These are phyloP conservation scores for thale cress (Arabidopsis thaliana) DNA, from an alignment of 345 rosid genomes.

Conservation along the genomic window DNA sequence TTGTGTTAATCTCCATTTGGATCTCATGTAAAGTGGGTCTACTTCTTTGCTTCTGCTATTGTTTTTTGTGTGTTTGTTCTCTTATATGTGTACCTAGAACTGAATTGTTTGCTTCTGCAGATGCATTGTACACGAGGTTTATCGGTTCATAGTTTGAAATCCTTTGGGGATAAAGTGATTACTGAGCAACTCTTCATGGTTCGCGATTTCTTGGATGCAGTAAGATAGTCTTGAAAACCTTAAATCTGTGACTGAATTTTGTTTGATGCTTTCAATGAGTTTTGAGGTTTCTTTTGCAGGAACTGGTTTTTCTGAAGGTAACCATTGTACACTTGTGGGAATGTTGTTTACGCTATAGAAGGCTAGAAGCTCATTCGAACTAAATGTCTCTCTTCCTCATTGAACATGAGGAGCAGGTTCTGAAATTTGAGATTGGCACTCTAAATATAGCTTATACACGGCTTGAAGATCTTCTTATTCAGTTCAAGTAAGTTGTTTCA, in stretches of 20 bases:
- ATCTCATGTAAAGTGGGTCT: constrained; percentile 70
- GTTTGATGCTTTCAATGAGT: background rate
- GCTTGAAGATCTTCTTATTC: constrained; percentile 62
- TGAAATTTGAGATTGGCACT: constrained; percentile 70
- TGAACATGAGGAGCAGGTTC: constrained; percentile 47
- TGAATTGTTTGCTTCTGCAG: constrained; percentile 29
- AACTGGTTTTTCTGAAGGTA: constrained; percentile 75
- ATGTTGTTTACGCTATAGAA: constrained; percentile 14
- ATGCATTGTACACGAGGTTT: constrained; percentile 61
- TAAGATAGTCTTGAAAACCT: constrained; percentile 44
- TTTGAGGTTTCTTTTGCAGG: constrained; percentile 49
- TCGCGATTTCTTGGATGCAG: constrained; percentile 77
- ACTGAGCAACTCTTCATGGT: constrained; percentile 67
- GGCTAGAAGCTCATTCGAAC: background rate
- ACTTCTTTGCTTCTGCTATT: background rate
- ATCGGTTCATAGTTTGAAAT: constrained; percentile 57
- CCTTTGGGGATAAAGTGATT: constrained; percentile 60
- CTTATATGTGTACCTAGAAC: constrained; percentile 47
- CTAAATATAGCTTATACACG: constrained; percentile 56
- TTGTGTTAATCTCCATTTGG: constrained; percentile 73
- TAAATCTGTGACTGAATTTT: background rate
- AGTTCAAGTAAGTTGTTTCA: constrained; percentile 57
- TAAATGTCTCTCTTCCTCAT: constrained; percentile 17
- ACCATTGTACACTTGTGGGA: background rate
- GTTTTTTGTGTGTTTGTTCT: background rate